Evolutionary conservation across 176 grass and related monocot genomes (phyloP).

Genomic region (Typha latifolia): DNA sequence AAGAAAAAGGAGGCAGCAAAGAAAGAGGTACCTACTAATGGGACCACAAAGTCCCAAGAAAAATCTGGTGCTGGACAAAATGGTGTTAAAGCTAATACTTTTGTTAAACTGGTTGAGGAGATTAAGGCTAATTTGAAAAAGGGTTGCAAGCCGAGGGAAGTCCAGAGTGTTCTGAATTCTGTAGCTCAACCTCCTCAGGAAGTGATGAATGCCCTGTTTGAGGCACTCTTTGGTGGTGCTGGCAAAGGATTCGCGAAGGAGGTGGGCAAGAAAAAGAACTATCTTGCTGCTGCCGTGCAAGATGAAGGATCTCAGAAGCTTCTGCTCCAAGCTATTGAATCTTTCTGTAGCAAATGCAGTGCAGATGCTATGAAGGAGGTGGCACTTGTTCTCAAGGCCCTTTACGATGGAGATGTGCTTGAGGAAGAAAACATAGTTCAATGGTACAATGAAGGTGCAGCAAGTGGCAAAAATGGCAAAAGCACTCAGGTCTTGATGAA

Average conservation of each 20-base stretch:
- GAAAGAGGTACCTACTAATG: conserved; percentile 1
- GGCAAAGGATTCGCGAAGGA: conserved; percentile 73
- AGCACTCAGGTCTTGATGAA: conserved; percentile 34
- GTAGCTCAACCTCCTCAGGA: conserved; percentile 36
- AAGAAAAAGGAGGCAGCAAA: conserved; percentile 13
- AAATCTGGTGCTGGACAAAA: conserved; percentile 8
- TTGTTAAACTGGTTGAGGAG: conserved; percentile 27
- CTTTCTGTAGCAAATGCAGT: conserved; percentile 34
- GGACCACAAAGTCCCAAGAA: not conserved
- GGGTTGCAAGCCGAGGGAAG: conserved; percentile 24
- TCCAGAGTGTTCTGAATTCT: conserved; percentile 30
- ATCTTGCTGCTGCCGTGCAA: conserved; percentile 36
- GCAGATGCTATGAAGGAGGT: conserved; percentile 61
- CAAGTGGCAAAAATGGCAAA: conserved; percentile 27
- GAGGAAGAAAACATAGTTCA: conserved; percentile 67
- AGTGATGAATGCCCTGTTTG: conserved; percentile 46
- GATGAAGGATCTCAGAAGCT: conserved; percentile 35
- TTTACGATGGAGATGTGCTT: conserved; percentile 60
- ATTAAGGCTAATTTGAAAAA: conserved; percentile 47
- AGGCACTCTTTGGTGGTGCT: conserved; percentile 43
- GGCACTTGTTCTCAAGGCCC: conserved; percentile 42
- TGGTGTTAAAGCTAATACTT: not conserved
- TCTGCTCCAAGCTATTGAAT: conserved; percentile 41
- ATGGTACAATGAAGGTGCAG: conserved; percentile 43
- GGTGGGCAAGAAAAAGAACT: conserved; percentile 54